phyloP scores from a whole-genome alignment of 495 filamentous ascomycete species.

The Pseudevernia furfuracea region DNA sequence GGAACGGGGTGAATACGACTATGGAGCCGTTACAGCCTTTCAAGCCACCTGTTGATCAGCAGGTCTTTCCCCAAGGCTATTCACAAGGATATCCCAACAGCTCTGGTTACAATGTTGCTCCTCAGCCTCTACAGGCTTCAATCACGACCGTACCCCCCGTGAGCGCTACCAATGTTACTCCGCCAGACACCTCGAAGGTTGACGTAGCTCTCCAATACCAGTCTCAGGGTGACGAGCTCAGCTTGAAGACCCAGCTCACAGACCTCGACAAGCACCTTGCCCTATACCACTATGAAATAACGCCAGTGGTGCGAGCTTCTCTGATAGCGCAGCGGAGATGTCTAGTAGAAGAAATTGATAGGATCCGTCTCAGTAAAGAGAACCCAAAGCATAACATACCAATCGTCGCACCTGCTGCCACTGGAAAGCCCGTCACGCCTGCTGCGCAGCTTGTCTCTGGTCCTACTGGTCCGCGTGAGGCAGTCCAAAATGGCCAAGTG shows the following conservation, averaged over 20 bases:
- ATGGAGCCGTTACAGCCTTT: conserved; percentile 18
- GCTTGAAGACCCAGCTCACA: conserved; percentile 31
- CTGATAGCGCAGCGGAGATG: conserved; percentile 34
- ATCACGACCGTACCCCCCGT: conserved; percentile 1
- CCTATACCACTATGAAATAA: conserved; percentile 35
- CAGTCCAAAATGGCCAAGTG: background rate
- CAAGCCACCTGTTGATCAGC: conserved; percentile 2
- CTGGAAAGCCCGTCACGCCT: background rate
- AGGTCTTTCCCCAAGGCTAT: background rate
- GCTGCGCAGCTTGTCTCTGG: background rate
- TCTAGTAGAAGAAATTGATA: conserved; percentile 36
- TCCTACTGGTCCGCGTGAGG: background rate
- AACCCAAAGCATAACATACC: conserved; percentile 28
- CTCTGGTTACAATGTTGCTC: background rate
- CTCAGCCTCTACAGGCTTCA: background rate
- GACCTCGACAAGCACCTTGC: conserved; percentile 37
- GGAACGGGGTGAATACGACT: conserved; percentile 19
- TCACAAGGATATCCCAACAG: background rate
- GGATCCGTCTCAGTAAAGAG: conserved; percentile 33
- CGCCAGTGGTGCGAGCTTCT: conserved; percentile 28
- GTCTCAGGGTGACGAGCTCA: conserved; percentile 15
- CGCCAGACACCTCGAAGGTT: conserved; percentile 3
- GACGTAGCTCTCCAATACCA: conserved; percentile 19
- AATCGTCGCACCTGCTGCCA: conserved; percentile 3
- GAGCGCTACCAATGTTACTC: conserved; percentile 20